These are phyloP conservation scores for Candida stauntonica DNA, from an alignment of 805 yeast species.

Conservation along the genomic window DNA sequence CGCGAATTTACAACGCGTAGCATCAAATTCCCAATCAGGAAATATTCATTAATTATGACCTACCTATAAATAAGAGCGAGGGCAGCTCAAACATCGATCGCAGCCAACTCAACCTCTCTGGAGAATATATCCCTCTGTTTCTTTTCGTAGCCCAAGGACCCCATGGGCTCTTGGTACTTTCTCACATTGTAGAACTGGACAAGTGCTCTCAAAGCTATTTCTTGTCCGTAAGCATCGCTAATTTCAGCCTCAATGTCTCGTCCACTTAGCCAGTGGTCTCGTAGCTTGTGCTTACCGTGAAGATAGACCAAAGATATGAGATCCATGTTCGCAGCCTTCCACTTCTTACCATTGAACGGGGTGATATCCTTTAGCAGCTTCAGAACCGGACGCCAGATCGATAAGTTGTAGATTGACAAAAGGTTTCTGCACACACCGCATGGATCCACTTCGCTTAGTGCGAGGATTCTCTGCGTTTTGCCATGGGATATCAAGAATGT, in stretches of 20 bases:
- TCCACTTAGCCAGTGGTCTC: constrained; percentile 88
- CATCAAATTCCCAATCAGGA: not conserved
- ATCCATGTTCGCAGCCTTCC: constrained; percentile 94
- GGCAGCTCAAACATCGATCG: constrained; percentile 1
- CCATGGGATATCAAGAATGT: constrained; percentile 56
- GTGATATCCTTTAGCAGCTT: constrained; percentile 73
- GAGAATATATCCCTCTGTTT: constrained; percentile 39
- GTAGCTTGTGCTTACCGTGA: constrained; percentile 62
- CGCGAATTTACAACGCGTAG: no score
- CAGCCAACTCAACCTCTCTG: constrained; percentile 32
- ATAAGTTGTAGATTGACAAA: constrained; percentile 53
- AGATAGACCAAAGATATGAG: constrained; percentile 82
- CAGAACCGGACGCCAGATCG: constrained; percentile 64
- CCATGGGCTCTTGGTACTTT: constrained; percentile 50
- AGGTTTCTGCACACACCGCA: constrained; percentile 57
- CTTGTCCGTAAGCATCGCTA: constrained; percentile 78
- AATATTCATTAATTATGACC: not conserved
- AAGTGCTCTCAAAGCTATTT: constrained; percentile 74
- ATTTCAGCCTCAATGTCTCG: constrained; percentile 72
- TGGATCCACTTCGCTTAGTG: constrained; percentile 58
- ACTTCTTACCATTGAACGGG: constrained; percentile 89
- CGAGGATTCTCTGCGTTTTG: constrained; percentile 70
- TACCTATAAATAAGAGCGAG: not conserved
- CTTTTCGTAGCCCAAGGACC: constrained; percentile 50
- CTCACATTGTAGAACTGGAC: constrained; percentile 70